Evolutionary conservation across 2,329 filamentous ascomycete species (phyloP).

Genomic region (Aplosporella prunicola): DNA sequence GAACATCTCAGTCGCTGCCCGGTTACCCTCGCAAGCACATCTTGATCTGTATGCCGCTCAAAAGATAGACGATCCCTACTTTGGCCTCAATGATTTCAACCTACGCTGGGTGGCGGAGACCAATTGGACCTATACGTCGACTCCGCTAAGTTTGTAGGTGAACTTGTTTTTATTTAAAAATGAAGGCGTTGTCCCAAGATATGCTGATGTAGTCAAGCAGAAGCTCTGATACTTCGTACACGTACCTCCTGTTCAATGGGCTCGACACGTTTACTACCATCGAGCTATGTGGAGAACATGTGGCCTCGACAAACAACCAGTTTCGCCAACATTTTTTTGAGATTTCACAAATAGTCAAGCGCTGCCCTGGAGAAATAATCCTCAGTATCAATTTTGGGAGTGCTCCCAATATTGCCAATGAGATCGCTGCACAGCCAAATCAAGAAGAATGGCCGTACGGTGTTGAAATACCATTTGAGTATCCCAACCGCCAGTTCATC

Average conservation of each 20-base stretch:
- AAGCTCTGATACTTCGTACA: slow-evolving; percentile 27
- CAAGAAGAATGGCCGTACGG: slow-evolving; percentile 43
- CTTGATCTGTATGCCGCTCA: slow-evolving; percentile 46
- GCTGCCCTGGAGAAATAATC: slow-evolving; percentile 31
- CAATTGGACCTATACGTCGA: slow-evolving; percentile 54
- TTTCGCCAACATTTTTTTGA: slow-evolving; percentile 55
- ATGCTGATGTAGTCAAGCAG: slow-evolving; percentile 7
- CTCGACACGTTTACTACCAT: slow-evolving; percentile 53
- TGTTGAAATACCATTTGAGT: slow-evolving; percentile 43
- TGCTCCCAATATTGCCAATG: slow-evolving; percentile 44
- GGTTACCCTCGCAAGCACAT: slow-evolving; percentile 50
- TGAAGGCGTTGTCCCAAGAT: background rate
- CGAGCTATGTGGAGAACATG: slow-evolving; percentile 43
- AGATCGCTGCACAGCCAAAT: slow-evolving; percentile 42
- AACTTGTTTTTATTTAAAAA: background rate
- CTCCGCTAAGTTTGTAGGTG: slow-evolving; percentile 23
- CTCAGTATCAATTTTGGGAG: slow-evolving; percentile 49
- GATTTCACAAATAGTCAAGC: slow-evolving; percentile 37
- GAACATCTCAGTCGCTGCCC: slow-evolving; percentile 45
- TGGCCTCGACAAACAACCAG: slow-evolving; percentile 52
- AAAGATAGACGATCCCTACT: slow-evolving; percentile 46
- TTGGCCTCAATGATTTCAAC: slow-evolving; percentile 50
- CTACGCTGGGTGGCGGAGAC: slow-evolving; percentile 49
- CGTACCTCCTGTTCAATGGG: slow-evolving; percentile 52
- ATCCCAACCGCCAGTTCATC: slow-evolving; percentile 46